Conservation (phyloP, 192 early-diverging fungal species). For the Polychytrium aggregatum region DNA sequence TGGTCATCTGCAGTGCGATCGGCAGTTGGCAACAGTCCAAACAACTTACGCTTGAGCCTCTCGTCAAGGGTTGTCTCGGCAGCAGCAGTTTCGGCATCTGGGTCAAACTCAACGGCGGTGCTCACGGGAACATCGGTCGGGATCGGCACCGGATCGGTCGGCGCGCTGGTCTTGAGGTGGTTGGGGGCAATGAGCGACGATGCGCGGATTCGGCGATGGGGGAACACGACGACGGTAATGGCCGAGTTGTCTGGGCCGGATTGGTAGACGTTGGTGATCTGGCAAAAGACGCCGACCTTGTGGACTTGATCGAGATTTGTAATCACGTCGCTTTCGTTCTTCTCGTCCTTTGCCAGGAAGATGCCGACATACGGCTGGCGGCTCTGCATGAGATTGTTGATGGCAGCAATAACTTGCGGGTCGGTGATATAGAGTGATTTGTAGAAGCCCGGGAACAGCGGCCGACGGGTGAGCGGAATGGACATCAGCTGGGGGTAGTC, state of each 20-base stretch:
- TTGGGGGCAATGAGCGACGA: constrained; percentile 42
- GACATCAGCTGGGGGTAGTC: constrained; percentile 90
- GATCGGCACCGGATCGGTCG: too few species aligned
- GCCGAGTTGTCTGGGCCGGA: constrained; percentile 50
- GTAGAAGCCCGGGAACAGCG: constrained; percentile 95
- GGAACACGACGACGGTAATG: constrained; percentile 91
- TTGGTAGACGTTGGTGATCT: constrained; percentile 85
- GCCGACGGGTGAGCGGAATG: constrained; percentile 82
- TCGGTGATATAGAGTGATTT: constrained; percentile 97
- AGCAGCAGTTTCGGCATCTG: constrained; percentile 10
- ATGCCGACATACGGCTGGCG: constrained; percentile 96
- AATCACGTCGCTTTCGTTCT: constrained; percentile 74
- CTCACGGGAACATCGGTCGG: too few species aligned
- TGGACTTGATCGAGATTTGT: constrained; percentile 67
- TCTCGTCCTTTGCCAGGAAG: constrained; percentile 86
- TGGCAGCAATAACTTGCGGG: constrained; percentile 79
- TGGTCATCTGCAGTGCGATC: too few species aligned
- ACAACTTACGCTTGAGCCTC: too few species aligned
- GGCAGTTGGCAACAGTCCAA: too few species aligned
- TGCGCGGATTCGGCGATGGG: constrained; percentile 82
- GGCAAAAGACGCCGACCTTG: constrained; percentile 88
- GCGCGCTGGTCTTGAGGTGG: too few species aligned
- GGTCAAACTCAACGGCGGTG: too few species aligned
- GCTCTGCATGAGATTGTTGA: constrained; percentile 82
- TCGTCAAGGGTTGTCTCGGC: too few species aligned